phyloP scores from a whole-genome alignment of 2,329 filamentous ascomycete genomes.

The Talaromyces sp. region DNA sequence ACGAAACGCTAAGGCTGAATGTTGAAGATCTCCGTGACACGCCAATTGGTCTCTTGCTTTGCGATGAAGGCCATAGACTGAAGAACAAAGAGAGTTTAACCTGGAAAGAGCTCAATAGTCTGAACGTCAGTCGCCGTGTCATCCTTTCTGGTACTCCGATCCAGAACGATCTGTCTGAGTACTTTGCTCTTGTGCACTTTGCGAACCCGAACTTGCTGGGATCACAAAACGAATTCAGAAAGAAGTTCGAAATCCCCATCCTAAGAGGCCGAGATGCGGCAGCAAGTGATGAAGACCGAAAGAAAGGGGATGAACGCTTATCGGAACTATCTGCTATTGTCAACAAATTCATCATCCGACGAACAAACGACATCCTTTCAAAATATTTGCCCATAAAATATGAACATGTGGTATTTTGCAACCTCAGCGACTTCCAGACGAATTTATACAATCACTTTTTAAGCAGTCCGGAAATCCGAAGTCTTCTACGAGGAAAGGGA shows the following conservation, averaged over 20 bases:
- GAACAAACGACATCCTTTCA: constrained; percentile 95
- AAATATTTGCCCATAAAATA: constrained; percentile 99
- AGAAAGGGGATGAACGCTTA: constrained; percentile 79
- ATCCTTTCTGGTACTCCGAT: constrained; percentile 97
- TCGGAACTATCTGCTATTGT: constrained; percentile 77
- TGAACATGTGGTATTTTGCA: constrained; percentile 98
- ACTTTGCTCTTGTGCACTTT: constrained; percentile 93
- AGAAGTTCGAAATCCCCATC: constrained; percentile 90
- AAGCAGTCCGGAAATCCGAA: constrained; percentile 90
- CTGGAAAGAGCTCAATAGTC: constrained; percentile 81
- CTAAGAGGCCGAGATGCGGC: constrained; percentile 85
- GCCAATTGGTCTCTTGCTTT: constrained; percentile 86
- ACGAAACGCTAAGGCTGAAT: constrained; percentile 90
- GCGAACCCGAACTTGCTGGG: constrained; percentile 92
- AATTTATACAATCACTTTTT: constrained; percentile 97
- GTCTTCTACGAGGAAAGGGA: constrained; percentile 84
- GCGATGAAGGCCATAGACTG: constrained; percentile 91
- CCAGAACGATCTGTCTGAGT: constrained; percentile 97
- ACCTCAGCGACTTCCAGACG: constrained; percentile 85
- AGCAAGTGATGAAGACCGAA: constrained; percentile 75
- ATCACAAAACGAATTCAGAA: constrained; percentile 85
- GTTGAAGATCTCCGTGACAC: constrained; percentile 86
- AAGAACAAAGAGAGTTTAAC: constrained; percentile 98
- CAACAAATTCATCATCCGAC: constrained; percentile 97
- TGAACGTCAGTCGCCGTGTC: constrained; percentile 87